These are phyloP conservation scores for Amanita phalloides DNA, from an alignment of 768 basidiomycete species.

Conservation along the genomic window DNA sequence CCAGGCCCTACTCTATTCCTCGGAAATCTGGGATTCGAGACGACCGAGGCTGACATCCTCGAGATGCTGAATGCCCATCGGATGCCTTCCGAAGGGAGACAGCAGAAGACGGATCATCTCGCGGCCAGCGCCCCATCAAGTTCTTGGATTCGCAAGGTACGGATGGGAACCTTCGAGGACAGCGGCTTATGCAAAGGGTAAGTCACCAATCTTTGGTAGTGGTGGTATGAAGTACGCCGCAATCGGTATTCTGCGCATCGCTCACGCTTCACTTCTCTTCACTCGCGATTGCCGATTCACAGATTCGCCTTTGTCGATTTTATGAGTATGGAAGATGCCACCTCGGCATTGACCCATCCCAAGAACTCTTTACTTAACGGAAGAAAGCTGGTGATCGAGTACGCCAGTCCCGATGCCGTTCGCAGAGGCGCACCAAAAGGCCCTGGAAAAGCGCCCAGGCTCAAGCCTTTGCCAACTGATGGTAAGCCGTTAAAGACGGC, in stretches of 20 bases:
- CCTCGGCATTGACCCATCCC: conserved; percentile 69
- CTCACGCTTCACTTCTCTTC: too few species aligned
- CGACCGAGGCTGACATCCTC: conserved; percentile 68
- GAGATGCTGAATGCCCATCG: conserved; percentile 67
- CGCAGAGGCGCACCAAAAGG: conserved; percentile 59
- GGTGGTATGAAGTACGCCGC: too few species aligned
- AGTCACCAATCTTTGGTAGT: conserved; percentile 6
- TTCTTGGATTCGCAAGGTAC: conserved; percentile 66
- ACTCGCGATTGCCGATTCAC: not conserved
- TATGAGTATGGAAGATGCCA: conserved; percentile 65
- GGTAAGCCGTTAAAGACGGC: not conserved
- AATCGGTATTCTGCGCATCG: too few species aligned
- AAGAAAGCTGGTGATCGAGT: conserved; percentile 78
- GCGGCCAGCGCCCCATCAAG: conserved; percentile 17
- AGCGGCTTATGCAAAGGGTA: conserved; percentile 94
- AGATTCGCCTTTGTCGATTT: conserved; percentile 98
- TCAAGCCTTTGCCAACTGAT: not conserved
- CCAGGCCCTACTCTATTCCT: conserved; percentile 83
- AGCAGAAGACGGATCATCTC: conserved; percentile 14
- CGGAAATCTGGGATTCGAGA: conserved; percentile 88
- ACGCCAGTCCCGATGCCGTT: conserved; percentile 82
- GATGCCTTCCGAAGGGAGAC: conserved; percentile 18
- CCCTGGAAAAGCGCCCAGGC: not conserved
- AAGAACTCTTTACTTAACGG: conserved; percentile 81
- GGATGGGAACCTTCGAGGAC: conserved; percentile 96